phyloP scores from a whole-genome alignment of 1,139 yeast genomes.

The Maudiozyma humilis region DNA sequence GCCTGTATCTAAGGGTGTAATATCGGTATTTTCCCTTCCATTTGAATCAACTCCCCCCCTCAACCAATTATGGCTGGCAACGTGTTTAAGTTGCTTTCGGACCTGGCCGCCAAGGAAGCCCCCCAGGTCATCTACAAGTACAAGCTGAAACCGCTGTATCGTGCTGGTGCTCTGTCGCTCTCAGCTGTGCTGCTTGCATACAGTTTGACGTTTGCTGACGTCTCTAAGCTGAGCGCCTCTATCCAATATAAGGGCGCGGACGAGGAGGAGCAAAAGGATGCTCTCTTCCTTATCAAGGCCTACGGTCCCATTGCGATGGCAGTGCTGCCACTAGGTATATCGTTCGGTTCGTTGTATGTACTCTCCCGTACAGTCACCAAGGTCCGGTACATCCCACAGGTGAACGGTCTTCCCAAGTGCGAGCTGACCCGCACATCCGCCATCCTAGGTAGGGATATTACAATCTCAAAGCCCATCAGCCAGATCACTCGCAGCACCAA shows the following conservation, averaged over 20 bases:
- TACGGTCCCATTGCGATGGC: slow-evolving; percentile 22
- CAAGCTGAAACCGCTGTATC: slow-evolving; percentile 16
- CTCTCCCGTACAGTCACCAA: slow-evolving; percentile 26
- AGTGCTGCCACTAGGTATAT: slow-evolving; percentile 25
- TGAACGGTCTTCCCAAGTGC: slow-evolving; percentile 14
- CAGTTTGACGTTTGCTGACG: slow-evolving; percentile 26
- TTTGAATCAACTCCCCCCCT: background rate
- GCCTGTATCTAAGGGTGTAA: too few relatives aligned
- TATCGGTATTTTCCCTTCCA: too few relatives aligned
- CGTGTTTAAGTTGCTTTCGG: slow-evolving; percentile 52
- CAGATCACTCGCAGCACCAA: slow-evolving; percentile 16
- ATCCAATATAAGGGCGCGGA: slow-evolving; percentile 14
- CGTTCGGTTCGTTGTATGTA: slow-evolving; percentile 20
- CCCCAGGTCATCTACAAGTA: slow-evolving; percentile 25
- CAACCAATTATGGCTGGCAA: slow-evolving; percentile 60
- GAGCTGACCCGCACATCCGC: slow-evolving; percentile 23
- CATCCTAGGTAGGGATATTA: slow-evolving; percentile 15
- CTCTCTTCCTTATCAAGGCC: slow-evolving; percentile 17
- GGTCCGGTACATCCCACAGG: slow-evolving; percentile 22
- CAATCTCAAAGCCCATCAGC: slow-evolving; percentile 13
- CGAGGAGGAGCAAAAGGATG: slow-evolving; percentile 11
- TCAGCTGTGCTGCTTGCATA: slow-evolving; percentile 24
- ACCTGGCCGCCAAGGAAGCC: slow-evolving; percentile 6
- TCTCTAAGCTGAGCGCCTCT: slow-evolving; percentile 23
- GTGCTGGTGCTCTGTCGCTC: slow-evolving; percentile 22